phyloP scores from a whole-genome alignment of 345 rosid species.

The Hibiscus syriacus region DNA sequence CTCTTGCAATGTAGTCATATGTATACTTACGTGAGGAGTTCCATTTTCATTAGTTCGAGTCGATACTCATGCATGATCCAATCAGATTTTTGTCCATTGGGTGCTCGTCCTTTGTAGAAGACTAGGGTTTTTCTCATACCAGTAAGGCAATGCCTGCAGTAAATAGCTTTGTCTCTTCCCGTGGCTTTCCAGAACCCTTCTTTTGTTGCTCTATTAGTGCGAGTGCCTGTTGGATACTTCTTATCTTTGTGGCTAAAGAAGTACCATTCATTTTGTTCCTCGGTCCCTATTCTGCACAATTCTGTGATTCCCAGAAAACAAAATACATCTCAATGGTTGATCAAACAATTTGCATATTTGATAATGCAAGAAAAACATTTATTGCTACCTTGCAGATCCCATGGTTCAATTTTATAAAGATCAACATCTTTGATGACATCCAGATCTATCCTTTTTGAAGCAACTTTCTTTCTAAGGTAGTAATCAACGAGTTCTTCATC shows the following conservation, averaged over 20 bases:
- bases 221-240: slow-evolving; percentile 97
- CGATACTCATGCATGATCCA: slow-evolving; percentile 99
- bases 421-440: slow-evolving; percentile 74
- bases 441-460: slow-evolving; percentile 56
- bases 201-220: slow-evolving; percentile 93
- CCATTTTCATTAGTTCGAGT: slow-evolving; percentile 80
- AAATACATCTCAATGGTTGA: background rate
- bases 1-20: background rate
- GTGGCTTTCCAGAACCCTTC: slow-evolving; percentile 99
- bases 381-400: slow-evolving; percentile 65
- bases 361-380: background rate
- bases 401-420: slow-evolving; percentile 75
- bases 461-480: slow-evolving; percentile 59
- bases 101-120: slow-evolving; percentile 93
- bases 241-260: slow-evolving; percentile 98
- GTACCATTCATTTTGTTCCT: slow-evolving; percentile 94
- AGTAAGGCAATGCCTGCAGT: slow-evolving; percentile 54
- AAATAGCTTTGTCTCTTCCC: slow-evolving; percentile 90
- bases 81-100: slow-evolving; percentile 88
- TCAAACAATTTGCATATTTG: background rate
- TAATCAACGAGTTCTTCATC: slow-evolving; percentile 82
- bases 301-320: slow-evolving; percentile 24
- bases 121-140: slow-evolving; percentile 98
- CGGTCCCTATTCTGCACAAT: slow-evolving; percentile 73
- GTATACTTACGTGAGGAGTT: slow-evolving; percentile 61